A percentile compares a stretch with the other conserved stretches of the same genome.
Evolutionary conservation across 352 stramenopile species (phyloP).

Genomic region (Stephanocyclus meneghinianus): DNA sequence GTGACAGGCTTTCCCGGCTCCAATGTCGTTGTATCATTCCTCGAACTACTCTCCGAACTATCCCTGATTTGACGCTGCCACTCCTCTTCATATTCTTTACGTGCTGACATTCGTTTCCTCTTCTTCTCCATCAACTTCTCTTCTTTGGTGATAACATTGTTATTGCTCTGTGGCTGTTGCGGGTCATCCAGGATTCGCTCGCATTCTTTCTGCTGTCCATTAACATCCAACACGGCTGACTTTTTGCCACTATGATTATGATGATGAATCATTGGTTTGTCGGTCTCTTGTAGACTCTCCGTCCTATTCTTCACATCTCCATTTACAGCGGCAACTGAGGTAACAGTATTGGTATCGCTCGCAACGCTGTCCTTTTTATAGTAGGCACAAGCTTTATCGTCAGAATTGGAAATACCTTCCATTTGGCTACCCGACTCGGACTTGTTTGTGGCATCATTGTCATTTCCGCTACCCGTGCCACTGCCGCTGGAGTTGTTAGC

Average conservation of each 20-base stretch:
- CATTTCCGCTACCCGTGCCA: conserved; percentile 63
- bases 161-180: background rate
- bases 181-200: conserved; percentile 23
- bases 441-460: conserved; percentile 18
- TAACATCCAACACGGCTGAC: background rate
- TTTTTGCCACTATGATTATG: conserved; percentile 17
- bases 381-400: background rate
- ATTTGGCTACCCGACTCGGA: conserved; percentile 19
- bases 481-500: conserved; percentile 52
- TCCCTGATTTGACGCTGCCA: conserved; percentile 61
- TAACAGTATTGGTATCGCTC: background rate
- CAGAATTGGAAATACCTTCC: background rate
- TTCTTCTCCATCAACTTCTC: conserved; percentile 71
- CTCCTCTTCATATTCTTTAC: conserved; percentile 54
- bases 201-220: conserved; percentile 13
- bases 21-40: conserved; percentile 39
- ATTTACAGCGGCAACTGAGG: background rate
- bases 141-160: conserved; percentile 22
- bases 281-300: conserved; percentile 11
- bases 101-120: conserved; percentile 69
- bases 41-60: conserved; percentile 58
- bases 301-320: background rate
- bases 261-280: conserved; percentile 28
- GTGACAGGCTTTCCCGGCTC: conserved; percentile 55
- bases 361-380: background rate